Conservation (phyloP, 441 rosid genomes). For the Hypseocharis bilobata region DNA sequence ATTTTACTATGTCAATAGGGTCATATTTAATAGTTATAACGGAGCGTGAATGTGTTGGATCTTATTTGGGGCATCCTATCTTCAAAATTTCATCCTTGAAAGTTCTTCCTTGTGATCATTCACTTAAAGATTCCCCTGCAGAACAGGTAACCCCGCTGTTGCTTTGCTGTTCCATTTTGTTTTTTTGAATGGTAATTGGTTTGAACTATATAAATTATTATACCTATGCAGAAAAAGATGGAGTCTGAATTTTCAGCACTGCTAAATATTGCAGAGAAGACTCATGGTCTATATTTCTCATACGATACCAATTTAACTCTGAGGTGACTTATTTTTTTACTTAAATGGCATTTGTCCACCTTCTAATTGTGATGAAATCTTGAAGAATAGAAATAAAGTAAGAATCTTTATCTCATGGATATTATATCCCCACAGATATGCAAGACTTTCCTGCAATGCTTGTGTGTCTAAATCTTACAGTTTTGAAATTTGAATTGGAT, state of each 20-base stretch:
- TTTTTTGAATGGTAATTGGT: slow-evolving; percentile 3
- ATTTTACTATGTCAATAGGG: slow-evolving; percentile 35
- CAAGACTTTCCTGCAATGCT: too few species aligned
- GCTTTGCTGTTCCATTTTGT: neutral
- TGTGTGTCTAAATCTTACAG: too few species aligned
- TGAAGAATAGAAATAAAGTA: too few species aligned
- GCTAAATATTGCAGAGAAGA: slow-evolving; percentile 49
- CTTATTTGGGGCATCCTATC: slow-evolving; percentile 70
- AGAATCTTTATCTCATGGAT: too few species aligned
- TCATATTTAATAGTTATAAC: slow-evolving; percentile 74
- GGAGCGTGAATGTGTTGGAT: slow-evolving; percentile 70
- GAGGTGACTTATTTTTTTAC: slow-evolving; percentile 37
- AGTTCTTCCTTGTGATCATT: slow-evolving; percentile 74
- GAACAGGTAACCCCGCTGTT: slow-evolving; percentile 47
- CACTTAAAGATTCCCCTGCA: slow-evolving; percentile 48
- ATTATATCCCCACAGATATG: too few species aligned
- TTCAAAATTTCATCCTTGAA: slow-evolving; percentile 66
- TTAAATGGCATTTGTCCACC: neutral
- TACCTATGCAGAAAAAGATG: slow-evolving; percentile 41
- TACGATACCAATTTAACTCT: slow-evolving; percentile 80
- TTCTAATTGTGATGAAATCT: too few species aligned
- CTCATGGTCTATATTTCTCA: slow-evolving; percentile 79
- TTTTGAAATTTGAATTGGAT: too few species aligned
- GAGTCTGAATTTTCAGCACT: slow-evolving; percentile 51
- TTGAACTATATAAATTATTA: slow-evolving; percentile 9